phyloP scores from a whole-genome alignment of 495 filamentous ascomycete genomes.

The Astrothelium subdiscretum region DNA sequence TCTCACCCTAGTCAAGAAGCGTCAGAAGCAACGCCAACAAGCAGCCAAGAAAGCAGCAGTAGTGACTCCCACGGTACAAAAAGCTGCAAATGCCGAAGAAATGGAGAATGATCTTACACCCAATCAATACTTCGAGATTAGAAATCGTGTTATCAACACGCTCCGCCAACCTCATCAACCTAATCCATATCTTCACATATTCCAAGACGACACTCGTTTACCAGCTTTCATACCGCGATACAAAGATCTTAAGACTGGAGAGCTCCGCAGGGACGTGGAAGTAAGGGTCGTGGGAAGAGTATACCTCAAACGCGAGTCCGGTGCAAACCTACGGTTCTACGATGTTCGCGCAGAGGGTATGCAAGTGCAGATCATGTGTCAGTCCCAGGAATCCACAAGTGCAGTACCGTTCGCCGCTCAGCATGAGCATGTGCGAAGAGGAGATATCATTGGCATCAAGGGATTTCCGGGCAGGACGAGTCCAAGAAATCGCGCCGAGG shows the following conservation, averaged over 20 bases:
- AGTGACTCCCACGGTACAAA: slow-evolving; percentile 58
- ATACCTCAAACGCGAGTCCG: slow-evolving; percentile 73
- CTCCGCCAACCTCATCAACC: slow-evolving; percentile 68
- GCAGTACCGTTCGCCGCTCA: slow-evolving; percentile 64
- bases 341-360: slow-evolving; percentile 75
- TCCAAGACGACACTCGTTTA: slow-evolving; percentile 71
- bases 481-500: slow-evolving; percentile 70
- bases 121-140: slow-evolving; percentile 99
- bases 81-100: slow-evolving; percentile 49
- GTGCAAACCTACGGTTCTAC: slow-evolving; percentile 85
- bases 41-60: slow-evolving; percentile 78
- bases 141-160: slow-evolving; percentile 72
- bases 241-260: slow-evolving; percentile 69
- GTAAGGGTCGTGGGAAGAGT: slow-evolving; percentile 74
- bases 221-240: slow-evolving; percentile 65
- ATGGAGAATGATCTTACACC: slow-evolving; percentile 73
- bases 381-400: slow-evolving; percentile 57
- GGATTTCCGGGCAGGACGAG: slow-evolving; percentile 83
- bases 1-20: slow-evolving; percentile 53
- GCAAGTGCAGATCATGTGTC: slow-evolving; percentile 84
- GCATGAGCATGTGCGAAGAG: slow-evolving; percentile 79
- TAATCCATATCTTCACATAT: slow-evolving; percentile 96
- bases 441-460: slow-evolving; percentile 82
- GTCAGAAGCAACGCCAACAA: slow-evolving; percentile 81
- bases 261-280: slow-evolving; percentile 57